Percentiles rank a stretch among this genome's conserved stretches.
These are phyloP conservation scores for Wickerhamomyces sp. DNA, from an alignment of 1,139 yeast species.

Conservation along the genomic window DNA sequence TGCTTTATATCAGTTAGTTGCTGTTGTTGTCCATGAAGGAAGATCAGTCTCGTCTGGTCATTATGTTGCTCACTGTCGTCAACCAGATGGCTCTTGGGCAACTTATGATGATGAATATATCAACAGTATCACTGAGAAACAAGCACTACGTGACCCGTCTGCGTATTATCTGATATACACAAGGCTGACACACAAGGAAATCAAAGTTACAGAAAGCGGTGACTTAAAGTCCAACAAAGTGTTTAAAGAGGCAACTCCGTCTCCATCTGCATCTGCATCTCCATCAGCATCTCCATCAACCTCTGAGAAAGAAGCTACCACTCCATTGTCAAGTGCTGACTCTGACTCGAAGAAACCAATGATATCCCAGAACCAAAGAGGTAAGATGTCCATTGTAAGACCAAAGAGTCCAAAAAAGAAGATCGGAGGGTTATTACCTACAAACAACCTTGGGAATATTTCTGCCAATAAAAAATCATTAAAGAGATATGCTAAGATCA, in stretches of 20 bases:
- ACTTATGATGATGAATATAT: slow-evolving; percentile 92
- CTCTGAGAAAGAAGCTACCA: no score
- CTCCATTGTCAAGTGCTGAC: no score
- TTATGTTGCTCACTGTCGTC: slow-evolving; percentile 84
- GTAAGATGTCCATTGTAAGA: not conserved
- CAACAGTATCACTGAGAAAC: slow-evolving; percentile 64
- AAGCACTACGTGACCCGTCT: slow-evolving; percentile 75
- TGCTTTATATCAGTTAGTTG: slow-evolving; percentile 65
- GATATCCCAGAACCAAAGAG: not conserved
- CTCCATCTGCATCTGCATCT: slow-evolving; percentile 1
- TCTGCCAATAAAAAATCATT: slow-evolving; percentile 9
- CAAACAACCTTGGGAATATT: slow-evolving; percentile 19
- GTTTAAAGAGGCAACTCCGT: not conserved
- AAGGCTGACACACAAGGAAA: slow-evolving; percentile 51
- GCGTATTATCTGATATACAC: slow-evolving; percentile 89
- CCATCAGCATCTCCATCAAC: no score
- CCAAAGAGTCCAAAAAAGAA: slow-evolving; percentile 1
- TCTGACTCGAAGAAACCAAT: no score
- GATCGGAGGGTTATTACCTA: slow-evolving; percentile 14
- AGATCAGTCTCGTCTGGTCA: slow-evolving; percentile 91
- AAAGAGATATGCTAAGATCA: slow-evolving; percentile 16
- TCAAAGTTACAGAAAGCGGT: slow-evolving; percentile 2
- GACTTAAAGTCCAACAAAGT: slow-evolving; percentile 3
- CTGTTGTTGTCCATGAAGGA: slow-evolving; percentile 93
- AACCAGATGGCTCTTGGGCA: slow-evolving; percentile 90